Evolutionary conservation across 257 asterid species (phyloP).

Genomic region (Solanum bukasovii): DNA sequence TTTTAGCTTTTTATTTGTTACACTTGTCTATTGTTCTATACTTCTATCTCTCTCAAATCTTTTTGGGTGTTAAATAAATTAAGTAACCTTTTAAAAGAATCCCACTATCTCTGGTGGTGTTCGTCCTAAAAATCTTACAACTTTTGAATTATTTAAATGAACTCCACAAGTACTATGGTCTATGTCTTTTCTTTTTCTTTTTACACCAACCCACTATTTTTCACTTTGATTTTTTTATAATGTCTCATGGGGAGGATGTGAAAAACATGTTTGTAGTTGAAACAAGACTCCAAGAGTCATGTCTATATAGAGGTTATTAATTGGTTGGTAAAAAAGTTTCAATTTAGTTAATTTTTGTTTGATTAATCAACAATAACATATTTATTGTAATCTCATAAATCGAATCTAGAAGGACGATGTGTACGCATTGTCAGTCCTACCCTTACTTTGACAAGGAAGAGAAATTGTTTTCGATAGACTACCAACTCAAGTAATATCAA

Average conservation of each 20-base stretch:
- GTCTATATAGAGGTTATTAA: not conserved
- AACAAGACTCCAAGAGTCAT: not conserved
- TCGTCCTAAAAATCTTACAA: not conserved
- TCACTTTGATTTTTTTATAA: not conserved
- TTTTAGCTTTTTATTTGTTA: not conserved
- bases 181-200: not conserved
- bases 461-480: not conserved
- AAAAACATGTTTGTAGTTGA: not conserved
- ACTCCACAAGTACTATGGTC: not conserved
- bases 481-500: not conserved
- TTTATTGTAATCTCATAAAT: not conserved
- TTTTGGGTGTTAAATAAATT: not conserved
- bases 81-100: not conserved
- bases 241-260: not conserved
- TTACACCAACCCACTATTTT: not conserved
- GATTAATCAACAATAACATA: not conserved
- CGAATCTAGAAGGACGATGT: not conserved
- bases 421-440: not conserved
- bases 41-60: not conserved
- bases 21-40: not conserved
- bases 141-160: not conserved
- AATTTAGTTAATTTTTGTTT: not conserved
- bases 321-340: not conserved
- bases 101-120: not conserved
- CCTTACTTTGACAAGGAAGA: not conserved